phyloP scores from a whole-genome alignment of 177 flowering plant species.

The Vitis hybrid region DNA sequence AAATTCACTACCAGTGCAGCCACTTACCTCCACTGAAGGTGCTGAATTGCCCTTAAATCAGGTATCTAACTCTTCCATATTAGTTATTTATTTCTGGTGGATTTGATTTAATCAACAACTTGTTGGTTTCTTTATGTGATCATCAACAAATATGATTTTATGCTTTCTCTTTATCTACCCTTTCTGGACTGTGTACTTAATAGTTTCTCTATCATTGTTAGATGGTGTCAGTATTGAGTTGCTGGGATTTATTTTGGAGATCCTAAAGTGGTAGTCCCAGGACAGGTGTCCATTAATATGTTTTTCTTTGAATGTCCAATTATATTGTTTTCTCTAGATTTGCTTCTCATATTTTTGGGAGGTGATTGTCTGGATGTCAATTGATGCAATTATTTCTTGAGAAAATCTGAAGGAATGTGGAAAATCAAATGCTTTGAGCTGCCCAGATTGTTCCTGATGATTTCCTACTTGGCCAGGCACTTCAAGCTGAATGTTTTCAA shows the following conservation, averaged over 20 bases:
- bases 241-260: neutral
- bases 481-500: constrained; percentile 9
- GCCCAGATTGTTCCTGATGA: neutral
- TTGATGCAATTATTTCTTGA: neutral
- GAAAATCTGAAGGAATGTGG: neutral
- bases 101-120: neutral
- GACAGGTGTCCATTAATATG: neutral
- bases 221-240: neutral
- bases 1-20: constrained; percentile 5
- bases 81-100: neutral
- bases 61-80: constrained; percentile 10
- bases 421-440: neutral
- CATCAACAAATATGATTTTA: too few species aligned
- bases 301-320: neutral
- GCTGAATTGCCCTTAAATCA: constrained; percentile 14
- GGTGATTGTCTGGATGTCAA: neutral
- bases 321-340: neutral
- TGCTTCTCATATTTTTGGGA: neutral
- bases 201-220: neutral
- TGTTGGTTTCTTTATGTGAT: neutral
- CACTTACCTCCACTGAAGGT: constrained; percentile 7
- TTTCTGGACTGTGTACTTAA: neutral
- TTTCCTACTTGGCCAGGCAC: constrained; percentile 10
- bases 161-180: neutral
- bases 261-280: neutral